phyloP scores from a whole-genome alignment of 805 yeast species.

The Lipomyces yamadae region DNA sequence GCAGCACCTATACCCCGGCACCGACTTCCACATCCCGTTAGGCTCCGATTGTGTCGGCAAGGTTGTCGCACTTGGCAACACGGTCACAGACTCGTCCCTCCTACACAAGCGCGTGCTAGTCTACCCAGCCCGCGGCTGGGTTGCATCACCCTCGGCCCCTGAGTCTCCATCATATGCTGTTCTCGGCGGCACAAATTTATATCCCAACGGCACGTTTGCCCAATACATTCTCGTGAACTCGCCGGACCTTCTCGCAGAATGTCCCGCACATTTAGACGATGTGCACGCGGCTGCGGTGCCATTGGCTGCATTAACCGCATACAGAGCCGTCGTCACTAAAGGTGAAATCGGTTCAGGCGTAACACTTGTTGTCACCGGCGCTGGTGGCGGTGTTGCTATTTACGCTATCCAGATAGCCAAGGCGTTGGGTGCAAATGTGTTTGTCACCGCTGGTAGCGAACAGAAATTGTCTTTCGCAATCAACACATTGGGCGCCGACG shows the following conservation, averaged over 20 bases:
- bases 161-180: constrained; percentile 29
- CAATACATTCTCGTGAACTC: constrained; percentile 28
- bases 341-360: constrained; percentile 21
- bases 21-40: constrained; percentile 28
- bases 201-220: constrained; percentile 32
- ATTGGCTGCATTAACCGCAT: constrained; percentile 39
- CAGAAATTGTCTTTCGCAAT: constrained; percentile 32
- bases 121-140: constrained; percentile 35
- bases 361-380: constrained; percentile 47
- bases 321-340: constrained; percentile 33
- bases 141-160: constrained; percentile 20
- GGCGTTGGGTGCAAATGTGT: constrained; percentile 42
- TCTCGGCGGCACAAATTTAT: constrained; percentile 35
- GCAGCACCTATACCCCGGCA: constrained; percentile 37
- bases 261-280: constrained; percentile 33
- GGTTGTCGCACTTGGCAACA: constrained; percentile 27
- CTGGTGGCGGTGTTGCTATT: constrained; percentile 70
- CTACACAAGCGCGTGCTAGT: constrained; percentile 30
- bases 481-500: constrained; percentile 29
- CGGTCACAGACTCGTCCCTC: neutral
- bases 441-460: constrained; percentile 36
- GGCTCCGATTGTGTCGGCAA: constrained; percentile 37
- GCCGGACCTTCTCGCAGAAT: constrained; percentile 16
- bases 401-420: constrained; percentile 46
- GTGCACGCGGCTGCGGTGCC: constrained; percentile 38